Evolutionary conservation across 2,329 filamentous ascomycete species (phyloP), one percentile per base, ranked within the genome.

Genomic region (Beauveria medogensis): DNA sequence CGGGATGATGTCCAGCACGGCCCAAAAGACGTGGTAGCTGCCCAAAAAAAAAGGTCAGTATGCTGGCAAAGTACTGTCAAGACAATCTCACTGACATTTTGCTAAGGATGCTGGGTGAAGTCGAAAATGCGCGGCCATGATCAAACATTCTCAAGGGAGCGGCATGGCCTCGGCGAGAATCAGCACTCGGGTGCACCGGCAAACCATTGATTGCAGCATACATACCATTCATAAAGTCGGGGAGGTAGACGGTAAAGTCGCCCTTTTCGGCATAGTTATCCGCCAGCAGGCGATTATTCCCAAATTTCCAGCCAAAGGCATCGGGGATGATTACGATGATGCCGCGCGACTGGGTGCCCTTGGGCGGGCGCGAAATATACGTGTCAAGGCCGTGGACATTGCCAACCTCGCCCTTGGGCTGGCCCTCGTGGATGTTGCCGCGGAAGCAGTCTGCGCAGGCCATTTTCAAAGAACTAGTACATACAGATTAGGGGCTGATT

Each of bases 251-350:
- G 9, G 70, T 72, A 66, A 77, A 83, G 16, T 72, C 71, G 5
- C 77, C 77, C 65, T 78, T 78, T 62, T 74, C 73, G n/a, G 81
- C 81, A 65, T 82, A 83, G 47, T 71, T 69, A 65, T 85, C 82
- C 5, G 80, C 81, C 40, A 85, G 68, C 6, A 83, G 69, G 43
- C 79, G 74, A 56, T 75, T 77, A 69, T 85, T 85, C 24, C 77
- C 69, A 63, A 84, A 79, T 2, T 75, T 72, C 76, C 80, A 81
- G 18, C 82, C 82, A 65, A 84, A 84, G 0, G 77, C 77, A 66
- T 85, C 82, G 0, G 82, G 75, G 37, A 85, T 74, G 55, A 84
- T 74, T 47, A 84, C 77, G 10, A 85, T 70, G 62, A 82, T 77
- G 12, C 74, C 81, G 43, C 76, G 77, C n/a, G 72, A 47, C 0